A percentile compares a stretch with the other conserved stretches of the same genome.
These are phyloP conservation scores for Marasmius sp. DNA, from an alignment of 1,284 basidiomycete genomes.

Conservation along the genomic window DNA sequence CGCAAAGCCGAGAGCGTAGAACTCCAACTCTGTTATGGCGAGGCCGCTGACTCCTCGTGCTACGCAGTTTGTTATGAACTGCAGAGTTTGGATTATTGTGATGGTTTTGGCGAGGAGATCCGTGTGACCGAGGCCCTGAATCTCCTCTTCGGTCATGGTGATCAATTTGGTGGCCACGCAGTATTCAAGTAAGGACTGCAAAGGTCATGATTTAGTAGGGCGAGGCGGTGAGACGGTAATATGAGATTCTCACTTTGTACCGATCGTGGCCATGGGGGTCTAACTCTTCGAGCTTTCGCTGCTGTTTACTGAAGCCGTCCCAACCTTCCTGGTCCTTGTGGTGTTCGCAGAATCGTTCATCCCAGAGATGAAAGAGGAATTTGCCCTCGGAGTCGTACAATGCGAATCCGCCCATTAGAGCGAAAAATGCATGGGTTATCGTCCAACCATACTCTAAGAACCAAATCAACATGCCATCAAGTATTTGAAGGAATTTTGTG, in stretches of 20 bases:
- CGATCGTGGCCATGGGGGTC: neutral
- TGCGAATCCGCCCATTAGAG: conserved; percentile 28
- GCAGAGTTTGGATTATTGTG: conserved; percentile 28
- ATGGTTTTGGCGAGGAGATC: conserved; percentile 28
- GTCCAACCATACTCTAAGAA: conserved; percentile 17
- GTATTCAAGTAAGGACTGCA: neutral
- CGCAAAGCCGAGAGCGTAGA: conserved; percentile 29
- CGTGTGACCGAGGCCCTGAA: conserved; percentile 28
- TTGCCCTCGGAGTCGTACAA: conserved; percentile 4
- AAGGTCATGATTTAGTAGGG: neutral
- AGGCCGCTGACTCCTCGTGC: conserved; percentile 23
- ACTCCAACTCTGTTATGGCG: conserved; percentile 28
- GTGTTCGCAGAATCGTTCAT: neutral
- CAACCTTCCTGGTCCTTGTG: neutral
- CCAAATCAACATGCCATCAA: neutral
- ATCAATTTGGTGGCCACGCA: neutral
- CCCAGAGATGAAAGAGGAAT: neutral
- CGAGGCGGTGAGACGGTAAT: neutral
- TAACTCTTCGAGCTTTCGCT: neutral
- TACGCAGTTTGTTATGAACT: conserved; percentile 31
- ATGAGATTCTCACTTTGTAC: neutral
- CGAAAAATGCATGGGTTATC: conserved; percentile 23
- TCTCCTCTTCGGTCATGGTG: conserved; percentile 20
- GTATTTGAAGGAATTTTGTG: too few relatives aligned
- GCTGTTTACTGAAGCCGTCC: neutral